Evolutionary conservation across 208 protist species (phyloP), one percentile per base, ranked within the genome.

Genomic region (Trypanosoma vivax): DNA sequence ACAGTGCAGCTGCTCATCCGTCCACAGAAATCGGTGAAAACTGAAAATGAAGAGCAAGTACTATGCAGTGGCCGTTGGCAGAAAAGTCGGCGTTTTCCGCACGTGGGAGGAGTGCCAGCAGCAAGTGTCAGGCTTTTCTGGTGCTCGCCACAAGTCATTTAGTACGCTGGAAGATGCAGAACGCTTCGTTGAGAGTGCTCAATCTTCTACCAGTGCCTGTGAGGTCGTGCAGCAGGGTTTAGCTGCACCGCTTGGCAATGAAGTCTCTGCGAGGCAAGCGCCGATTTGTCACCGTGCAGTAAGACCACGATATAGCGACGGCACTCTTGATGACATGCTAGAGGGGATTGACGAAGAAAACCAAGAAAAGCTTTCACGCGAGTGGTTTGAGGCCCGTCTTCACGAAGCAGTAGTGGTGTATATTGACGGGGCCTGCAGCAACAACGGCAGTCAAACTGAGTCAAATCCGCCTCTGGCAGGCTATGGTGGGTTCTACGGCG

Each of bases 371-470:
- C 29, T 65, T 4, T 49, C 23, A 2, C 18, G 0, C 0, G 52
- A 49, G 6, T 61, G 52, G 53, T 23, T 68, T 7, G 27, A 24
- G 13, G 46, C 42, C 19, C 29, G 54, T 5, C 13, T 46, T 28
- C 5, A 37, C 13, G 54, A 62, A 31, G 53, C 56, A n/a, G 60
- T 76, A 40, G 70, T 68, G 29, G 77, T 90, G 5, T 89, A 90
- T 65, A 80, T 94, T 43, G 87, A 94, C 50, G 87, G 87, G 2
- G 76, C 87, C 28, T 94, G 87, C 66, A 70, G 73, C 42, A 47
- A 46, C 33, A 94, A 94, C 54, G 83, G 83, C 2, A 72, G 64
- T 27, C 10, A 49, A 0, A 25, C 40, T 1, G 29, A 42, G n/a
- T 31, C 21, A 0, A 35, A 28, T 27, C 38, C 24, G 5, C 70